Evolutionary conservation across 768 basidiomycete species (phyloP), one percentile per base, ranked within the genome.

Genomic region (Russula dissimulans): DNA sequence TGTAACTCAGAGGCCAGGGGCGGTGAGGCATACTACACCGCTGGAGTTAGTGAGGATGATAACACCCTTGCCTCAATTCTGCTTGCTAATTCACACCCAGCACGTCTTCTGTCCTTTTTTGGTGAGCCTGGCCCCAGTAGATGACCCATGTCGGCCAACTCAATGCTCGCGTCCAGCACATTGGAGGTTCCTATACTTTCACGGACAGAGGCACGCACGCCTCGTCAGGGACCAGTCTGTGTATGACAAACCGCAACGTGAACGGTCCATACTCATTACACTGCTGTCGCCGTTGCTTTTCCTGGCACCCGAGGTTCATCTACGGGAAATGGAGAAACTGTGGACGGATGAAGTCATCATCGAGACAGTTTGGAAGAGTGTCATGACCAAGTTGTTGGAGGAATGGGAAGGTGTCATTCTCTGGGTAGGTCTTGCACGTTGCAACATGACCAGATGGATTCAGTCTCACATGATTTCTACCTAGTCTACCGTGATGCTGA

Each of bases 401-500:
- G 58, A 62, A 42, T 62, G 61, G 61, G 29, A 29, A 22, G 46
- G 39, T n/a, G 3, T 62, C 11, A 49, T 61, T 34, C 61, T 62
- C 22, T 62, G 42, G 53, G 61, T 62, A 44, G 2, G 7, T 26
- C 9, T n/a, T 45, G 32, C 15, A 10, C 31, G 2, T 5, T 12
- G 2, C 29, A 14, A 5, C n/a, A 5, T 54, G 17, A 14, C 11
- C 5, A 15, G 7, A 12, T 8, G 45, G 34, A 9, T 22, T 14
- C 15, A 8, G 7, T 5, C 43, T 57, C 44, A 48, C 17, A 5
- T 32, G 12, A 51, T 14, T n/a, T 1, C 14, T 7, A 15, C 22
- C 3, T 26, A 73, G 71, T 67, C 71, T 0, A 72, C 71, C 1
- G 72, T 74, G n/a, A 62, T 74, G 64, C 66, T 75, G 1, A 67